Evolutionary conservation across 192 early-diverging fungal species (phyloP).

Genomic region (Coemansia javaensis): DNA sequence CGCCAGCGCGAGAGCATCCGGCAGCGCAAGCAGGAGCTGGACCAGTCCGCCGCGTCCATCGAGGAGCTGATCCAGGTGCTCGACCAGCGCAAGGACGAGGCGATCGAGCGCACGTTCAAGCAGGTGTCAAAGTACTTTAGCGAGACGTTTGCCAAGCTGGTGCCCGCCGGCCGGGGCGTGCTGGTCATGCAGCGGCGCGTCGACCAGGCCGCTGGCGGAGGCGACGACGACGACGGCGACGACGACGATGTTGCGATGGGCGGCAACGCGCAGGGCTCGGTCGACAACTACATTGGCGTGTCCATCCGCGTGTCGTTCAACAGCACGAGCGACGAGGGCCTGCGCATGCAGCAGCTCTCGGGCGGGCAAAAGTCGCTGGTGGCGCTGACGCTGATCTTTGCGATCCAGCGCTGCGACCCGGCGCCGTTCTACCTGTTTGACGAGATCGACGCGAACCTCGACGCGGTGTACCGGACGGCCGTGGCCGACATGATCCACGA

Average conservation of each 20-base stretch:
- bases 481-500: slow-evolving; percentile 94
- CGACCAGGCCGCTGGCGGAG: slow-evolving; percentile 33
- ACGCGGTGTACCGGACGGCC: slow-evolving; percentile 88
- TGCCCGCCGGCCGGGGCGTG: slow-evolving; percentile 77
- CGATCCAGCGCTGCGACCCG: slow-evolving; percentile 96
- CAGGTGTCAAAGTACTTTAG: slow-evolving; percentile 85
- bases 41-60: slow-evolving; percentile 76
- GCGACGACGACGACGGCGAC: slow-evolving; percentile 40
- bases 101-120: slow-evolving; percentile 93
- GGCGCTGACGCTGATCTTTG: slow-evolving; percentile 94
- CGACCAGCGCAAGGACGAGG: slow-evolving; percentile 96
- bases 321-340: slow-evolving; percentile 77
- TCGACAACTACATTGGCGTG: slow-evolving; percentile 89
- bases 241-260: slow-evolving; percentile 46
- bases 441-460: slow-evolving; percentile 98
- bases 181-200: slow-evolving; percentile 78
- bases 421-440: slow-evolving; percentile 99
- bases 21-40: slow-evolving; percentile 82
- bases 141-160: slow-evolving; percentile 85
- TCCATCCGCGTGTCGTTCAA: slow-evolving; percentile 93
- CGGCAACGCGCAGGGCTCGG: slow-evolving; percentile 19
- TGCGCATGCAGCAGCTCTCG: slow-evolving; percentile 92
- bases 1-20: slow-evolving; percentile 80
- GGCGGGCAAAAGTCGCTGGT: slow-evolving; percentile 98
- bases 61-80: slow-evolving; percentile 80